Conservation (phyloP, 768 basidiomycete genomes). For the Suillus paluster region DNA sequence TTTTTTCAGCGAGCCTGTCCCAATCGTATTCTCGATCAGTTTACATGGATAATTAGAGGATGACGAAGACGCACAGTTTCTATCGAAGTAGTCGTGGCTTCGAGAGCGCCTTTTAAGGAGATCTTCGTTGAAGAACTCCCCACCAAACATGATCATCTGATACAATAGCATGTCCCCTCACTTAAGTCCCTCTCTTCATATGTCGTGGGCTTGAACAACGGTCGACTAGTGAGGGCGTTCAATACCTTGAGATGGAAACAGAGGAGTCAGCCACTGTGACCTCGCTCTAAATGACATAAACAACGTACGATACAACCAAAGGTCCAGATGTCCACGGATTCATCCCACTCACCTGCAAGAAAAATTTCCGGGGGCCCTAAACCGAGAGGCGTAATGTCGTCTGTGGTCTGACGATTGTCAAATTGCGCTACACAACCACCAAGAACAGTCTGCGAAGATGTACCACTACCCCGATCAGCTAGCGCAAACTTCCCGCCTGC, state of each 20-base stretch:
- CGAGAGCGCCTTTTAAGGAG: slow-evolving; percentile 6
- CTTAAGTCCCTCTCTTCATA: neutral
- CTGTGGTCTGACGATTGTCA: slow-evolving; percentile 12
- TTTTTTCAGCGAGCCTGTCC: slow-evolving; percentile 5
- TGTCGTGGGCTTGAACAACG: slow-evolving; percentile 6
- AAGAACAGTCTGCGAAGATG: neutral
- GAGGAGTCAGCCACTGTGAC: slow-evolving; percentile 6
- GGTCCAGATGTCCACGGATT: slow-evolving; percentile 31
- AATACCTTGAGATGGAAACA: slow-evolving; percentile 3
- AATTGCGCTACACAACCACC: slow-evolving; percentile 10
- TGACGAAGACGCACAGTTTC: neutral
- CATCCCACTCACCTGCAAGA: slow-evolving; percentile 22
- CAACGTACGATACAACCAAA: slow-evolving; percentile 28
- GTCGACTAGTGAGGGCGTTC: slow-evolving; percentile 5
- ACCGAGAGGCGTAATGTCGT: slow-evolving; percentile 21
- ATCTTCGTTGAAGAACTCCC: slow-evolving; percentile 7
- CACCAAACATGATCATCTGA: slow-evolving; percentile 12
- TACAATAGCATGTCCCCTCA: slow-evolving; percentile 7
- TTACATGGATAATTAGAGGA: neutral
- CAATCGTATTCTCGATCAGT: neutral
- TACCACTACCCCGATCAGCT: slow-evolving; percentile 22
- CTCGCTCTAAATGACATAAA: slow-evolving; percentile 23
- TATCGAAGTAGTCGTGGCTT: slow-evolving; percentile 6
- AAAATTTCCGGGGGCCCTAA: slow-evolving; percentile 31
- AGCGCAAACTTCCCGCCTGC: slow-evolving; percentile 18